These are phyloP conservation scores for Microdochium paspali DNA, from an alignment of 2,329 filamentous ascomycete genomes.

Conservation along the genomic window DNA sequence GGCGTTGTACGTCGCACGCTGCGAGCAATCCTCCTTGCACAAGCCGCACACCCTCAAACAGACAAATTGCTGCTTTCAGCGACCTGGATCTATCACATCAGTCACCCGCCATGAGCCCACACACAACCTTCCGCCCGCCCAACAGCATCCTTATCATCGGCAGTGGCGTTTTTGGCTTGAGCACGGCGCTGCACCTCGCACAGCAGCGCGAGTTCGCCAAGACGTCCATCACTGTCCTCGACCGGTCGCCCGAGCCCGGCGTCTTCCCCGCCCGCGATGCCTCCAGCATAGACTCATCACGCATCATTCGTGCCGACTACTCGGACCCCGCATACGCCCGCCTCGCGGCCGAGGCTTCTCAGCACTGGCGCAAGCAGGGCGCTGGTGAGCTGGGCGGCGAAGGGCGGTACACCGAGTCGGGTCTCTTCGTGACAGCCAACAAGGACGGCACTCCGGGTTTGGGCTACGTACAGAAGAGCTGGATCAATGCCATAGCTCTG, in stretches of 20 bases:
- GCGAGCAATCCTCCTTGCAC: too few relatives aligned
- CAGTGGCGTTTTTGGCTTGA: conserved; percentile 36
- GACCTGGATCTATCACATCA: too few relatives aligned
- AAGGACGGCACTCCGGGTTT: conserved; percentile 33
- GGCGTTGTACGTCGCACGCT: too few relatives aligned
- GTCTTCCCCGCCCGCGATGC: conserved; percentile 53
- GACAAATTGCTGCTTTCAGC: background rate
- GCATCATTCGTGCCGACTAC: conserved; percentile 68
- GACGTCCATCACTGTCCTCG: conserved; percentile 49
- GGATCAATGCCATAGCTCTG: conserved; percentile 49
- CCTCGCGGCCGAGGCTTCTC: conserved; percentile 63
- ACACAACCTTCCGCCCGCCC: conserved; percentile 7
- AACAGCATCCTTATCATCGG: conserved; percentile 56
- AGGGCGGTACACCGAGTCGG: conserved; percentile 61
- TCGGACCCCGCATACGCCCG: conserved; percentile 66
- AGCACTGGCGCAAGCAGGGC: conserved; percentile 54
- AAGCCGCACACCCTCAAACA: background rate
- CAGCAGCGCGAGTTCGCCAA: conserved; percentile 45
- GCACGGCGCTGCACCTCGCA: conserved; percentile 35
- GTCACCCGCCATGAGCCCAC: background rate
- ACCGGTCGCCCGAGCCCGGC: conserved; percentile 35
- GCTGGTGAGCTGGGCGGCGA: conserved; percentile 46
- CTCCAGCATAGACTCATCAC: conserved; percentile 53
- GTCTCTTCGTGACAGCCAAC: conserved; percentile 52
- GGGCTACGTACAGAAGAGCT: conserved; percentile 51